These are phyloP conservation scores for Pseudogymnoascus sp. DNA, from an alignment of 2,329 filamentous ascomycete species.

Conservation along the genomic window DNA sequence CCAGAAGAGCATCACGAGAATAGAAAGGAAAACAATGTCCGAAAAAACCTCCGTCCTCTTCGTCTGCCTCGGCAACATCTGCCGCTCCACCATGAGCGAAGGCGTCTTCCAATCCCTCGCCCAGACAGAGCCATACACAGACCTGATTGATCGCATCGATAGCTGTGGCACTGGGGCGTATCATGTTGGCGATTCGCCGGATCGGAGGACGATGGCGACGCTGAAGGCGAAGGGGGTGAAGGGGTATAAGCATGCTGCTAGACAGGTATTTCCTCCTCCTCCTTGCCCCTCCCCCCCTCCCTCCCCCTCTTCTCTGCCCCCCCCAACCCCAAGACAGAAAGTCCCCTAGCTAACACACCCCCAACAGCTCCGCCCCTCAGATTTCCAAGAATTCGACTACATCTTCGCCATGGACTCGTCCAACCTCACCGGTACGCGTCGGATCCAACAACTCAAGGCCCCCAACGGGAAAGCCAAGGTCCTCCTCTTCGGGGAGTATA, in stretches of 20 bases:
- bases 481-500: conserved; percentile 77
- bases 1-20: too few species aligned
- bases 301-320: background rate
- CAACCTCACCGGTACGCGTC: conserved; percentile 65
- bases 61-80: conserved; percentile 96
- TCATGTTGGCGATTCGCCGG: conserved; percentile 68
- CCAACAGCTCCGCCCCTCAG: conserved; percentile 41
- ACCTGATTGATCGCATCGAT: conserved; percentile 61
- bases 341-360: background rate
- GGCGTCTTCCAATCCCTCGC: conserved; percentile 75
- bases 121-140: conserved; percentile 50
- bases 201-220: conserved; percentile 75
- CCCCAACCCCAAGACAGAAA: background rate
- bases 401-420: conserved; percentile 88
- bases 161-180: conserved; percentile 86
- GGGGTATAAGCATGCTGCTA: conserved; percentile 67
- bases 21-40: background rate
- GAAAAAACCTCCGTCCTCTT: conserved; percentile 69
- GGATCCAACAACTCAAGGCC: conserved; percentile 37
- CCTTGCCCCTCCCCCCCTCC: too few species aligned
- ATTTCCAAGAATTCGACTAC: conserved; percentile 85
- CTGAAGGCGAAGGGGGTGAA: conserved; percentile 66
- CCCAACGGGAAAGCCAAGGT: conserved; percentile 54
- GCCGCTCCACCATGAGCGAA: conserved; percentile 89
- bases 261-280: conserved; percentile 47